Evolutionary conservation across 2,329 filamentous ascomycete species (phyloP), one percentile per base, ranked within the genome.

Genomic region (Teratosphaeriaceae sp.): DNA sequence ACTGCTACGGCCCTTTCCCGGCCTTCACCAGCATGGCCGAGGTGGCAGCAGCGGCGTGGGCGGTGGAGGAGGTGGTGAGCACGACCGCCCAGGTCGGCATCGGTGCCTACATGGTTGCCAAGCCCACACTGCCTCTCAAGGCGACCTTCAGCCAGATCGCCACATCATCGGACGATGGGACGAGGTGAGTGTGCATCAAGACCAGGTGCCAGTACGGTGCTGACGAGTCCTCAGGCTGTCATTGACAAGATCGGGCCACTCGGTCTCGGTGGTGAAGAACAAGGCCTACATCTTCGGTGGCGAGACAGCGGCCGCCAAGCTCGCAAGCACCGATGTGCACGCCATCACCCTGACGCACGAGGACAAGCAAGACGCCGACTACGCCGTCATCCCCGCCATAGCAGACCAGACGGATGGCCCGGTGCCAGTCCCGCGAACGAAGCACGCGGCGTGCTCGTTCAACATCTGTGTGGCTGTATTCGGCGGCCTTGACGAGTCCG

Each of bases 241-340:
- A 2, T 45, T 61, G 9, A 47, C 53, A 9, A 53, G 60, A 19
- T 54, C 60, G 44, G 61, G 65, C 38, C 67, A 70, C 44, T 65
- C 62, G 4, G 41, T 70, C 18, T 67, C 62, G 1, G 55, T 68
- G 1, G 53, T 70, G 23, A 51, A 57, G 29, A 63, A 68, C 50
- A 69, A 67, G 48, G 66, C 67, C 4, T 70, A 67, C 49, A 62
- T 72, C 19, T 71, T 70, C 43, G 68, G 68, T 27, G 69, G 68
- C 36, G 57, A 62, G 27, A 65, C 61, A 19, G 48, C 57, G 1
- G 53, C 57, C 5, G 59, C 58, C n/a, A 53, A 58, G 20, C 46
- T 68, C 12, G 65, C 66, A 3, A 64, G 61, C 42, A 70, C 64
- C 38, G 68, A 72, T 12, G 58, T 70, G 1, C 69, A 71, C 41